Percentiles rank a stretch among this genome's conserved stretches.
phyloP scores from a whole-genome alignment of 2,329 filamentous ascomycete genomes.

The Triangularia verruculosa region DNA sequence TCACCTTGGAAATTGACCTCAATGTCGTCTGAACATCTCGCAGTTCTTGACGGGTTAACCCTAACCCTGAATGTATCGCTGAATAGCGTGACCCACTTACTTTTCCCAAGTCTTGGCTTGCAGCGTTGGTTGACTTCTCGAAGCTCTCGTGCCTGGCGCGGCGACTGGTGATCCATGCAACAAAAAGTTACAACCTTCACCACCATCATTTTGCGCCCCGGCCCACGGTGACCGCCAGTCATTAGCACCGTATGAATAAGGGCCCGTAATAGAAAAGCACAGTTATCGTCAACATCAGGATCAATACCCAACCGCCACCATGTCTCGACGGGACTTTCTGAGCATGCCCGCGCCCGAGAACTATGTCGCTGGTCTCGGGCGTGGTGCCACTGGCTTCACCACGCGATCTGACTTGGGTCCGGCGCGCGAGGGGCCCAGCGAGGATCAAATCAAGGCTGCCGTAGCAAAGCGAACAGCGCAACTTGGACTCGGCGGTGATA shows the following conservation, averaged over 20 bases:
- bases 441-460: conserved; percentile 97
- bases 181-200: neutral
- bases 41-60: neutral
- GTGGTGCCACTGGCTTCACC: conserved; percentile 97
- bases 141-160: neutral
- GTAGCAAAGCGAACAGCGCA: conserved; percentile 89
- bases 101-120: neutral
- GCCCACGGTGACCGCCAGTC: neutral
- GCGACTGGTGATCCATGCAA: neutral
- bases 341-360: conserved; percentile 82
- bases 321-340: conserved; percentile 73
- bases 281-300: neutral
- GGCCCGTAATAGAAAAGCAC: neutral
- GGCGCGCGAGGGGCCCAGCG: conserved; percentile 88
- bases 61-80: neutral
- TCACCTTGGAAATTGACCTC: no score
- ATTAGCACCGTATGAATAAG: neutral
- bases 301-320: conserved; percentile 26
- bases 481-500: conserved; percentile 56
- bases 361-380: conserved; percentile 92
- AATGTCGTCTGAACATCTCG: no score
- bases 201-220: neutral
- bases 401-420: conserved; percentile 95
- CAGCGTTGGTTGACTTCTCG: neutral
- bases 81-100: neutral